Percentiles rank a stretch among this genome's conserved stretches.
phyloP scores from a whole-genome alignment of 148 eudicot species.

The Rhododendron williamsianum region DNA sequence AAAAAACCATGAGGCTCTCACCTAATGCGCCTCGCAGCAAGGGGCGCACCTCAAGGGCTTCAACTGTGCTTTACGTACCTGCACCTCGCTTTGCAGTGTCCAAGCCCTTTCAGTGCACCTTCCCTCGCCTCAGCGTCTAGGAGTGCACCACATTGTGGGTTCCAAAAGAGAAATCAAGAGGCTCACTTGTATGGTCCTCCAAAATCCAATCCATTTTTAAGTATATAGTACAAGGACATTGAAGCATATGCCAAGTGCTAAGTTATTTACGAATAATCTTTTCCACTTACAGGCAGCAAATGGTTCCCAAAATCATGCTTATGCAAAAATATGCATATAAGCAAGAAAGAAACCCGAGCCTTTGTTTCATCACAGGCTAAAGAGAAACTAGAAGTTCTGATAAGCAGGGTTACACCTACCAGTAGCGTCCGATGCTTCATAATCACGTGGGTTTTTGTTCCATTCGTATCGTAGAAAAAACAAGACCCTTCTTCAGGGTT shows the following conservation, averaged over 20 bases:
- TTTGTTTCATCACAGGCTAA: neutral
- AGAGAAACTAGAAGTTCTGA: conserved; percentile 9
- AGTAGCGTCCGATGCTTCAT: conserved; percentile 91
- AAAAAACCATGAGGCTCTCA: too few relatives aligned
- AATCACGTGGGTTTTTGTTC: conserved; percentile 71
- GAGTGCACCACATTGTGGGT: neutral
- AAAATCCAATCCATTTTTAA: neutral
- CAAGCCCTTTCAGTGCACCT: too few relatives aligned
- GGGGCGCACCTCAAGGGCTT: too few relatives aligned
- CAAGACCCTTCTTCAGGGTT: conserved; percentile 80
- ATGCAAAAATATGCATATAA: neutral
- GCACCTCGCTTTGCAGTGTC: too few relatives aligned
- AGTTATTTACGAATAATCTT: neutral
- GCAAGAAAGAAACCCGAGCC: neutral
- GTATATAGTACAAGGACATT: neutral
- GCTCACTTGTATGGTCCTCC: neutral
- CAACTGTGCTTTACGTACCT: too few relatives aligned
- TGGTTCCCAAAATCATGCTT: neutral
- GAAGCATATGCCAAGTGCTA: neutral
- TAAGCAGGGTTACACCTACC: conserved; percentile 44
- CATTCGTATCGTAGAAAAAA: conserved; percentile 44
- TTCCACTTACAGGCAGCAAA: neutral
- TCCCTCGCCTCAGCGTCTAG: too few relatives aligned
- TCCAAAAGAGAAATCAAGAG: neutral
- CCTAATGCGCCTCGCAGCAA: too few relatives aligned